These are phyloP conservation scores for Podospora anserina DNA, from an alignment of 495 filamentous ascomycete genomes.

Conservation along the genomic window DNA sequence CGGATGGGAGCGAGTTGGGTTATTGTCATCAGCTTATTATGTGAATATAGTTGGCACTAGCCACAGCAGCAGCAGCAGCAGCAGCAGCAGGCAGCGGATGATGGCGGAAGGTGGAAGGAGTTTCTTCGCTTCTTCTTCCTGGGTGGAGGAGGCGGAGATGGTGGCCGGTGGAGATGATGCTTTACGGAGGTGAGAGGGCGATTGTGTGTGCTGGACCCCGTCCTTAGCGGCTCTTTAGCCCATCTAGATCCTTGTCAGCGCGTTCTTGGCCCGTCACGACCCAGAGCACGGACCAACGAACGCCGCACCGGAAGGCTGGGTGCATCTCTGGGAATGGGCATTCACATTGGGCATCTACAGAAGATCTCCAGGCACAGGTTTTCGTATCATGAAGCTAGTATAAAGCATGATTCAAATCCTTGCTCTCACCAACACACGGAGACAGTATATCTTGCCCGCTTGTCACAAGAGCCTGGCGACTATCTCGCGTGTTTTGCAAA, in stretches of 20 bases:
- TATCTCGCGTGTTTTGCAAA: neutral
- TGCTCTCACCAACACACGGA: too few species aligned
- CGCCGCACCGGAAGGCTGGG: neutral
- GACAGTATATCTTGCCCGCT: too few species aligned
- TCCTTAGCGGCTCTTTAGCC: constrained; percentile 1
- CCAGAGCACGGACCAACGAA: neutral
- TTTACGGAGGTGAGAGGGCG: constrained; percentile 4
- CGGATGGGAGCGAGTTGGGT: neutral
- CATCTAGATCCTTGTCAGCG: constrained; percentile 1
- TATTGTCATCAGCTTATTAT: neutral
- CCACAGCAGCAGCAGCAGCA: neutral
- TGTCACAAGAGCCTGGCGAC: neutral
- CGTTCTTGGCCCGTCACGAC: neutral
- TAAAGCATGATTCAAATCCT: too few species aligned
- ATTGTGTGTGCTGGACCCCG: neutral
- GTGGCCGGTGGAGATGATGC: constrained; percentile 6
- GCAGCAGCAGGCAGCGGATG: neutral
- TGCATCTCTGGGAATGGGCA: neutral
- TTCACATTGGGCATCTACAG: neutral
- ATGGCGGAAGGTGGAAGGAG: neutral
- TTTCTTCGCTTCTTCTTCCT: neutral
- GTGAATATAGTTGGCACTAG: neutral
- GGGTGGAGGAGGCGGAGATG: neutral
- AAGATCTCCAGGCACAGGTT: too few species aligned
- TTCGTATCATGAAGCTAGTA: too few species aligned